Evolutionary conservation across 768 basidiomycete species (phyloP), one percentile per base, ranked within the genome.

Genomic region (Rhodotorula graminis): DNA sequence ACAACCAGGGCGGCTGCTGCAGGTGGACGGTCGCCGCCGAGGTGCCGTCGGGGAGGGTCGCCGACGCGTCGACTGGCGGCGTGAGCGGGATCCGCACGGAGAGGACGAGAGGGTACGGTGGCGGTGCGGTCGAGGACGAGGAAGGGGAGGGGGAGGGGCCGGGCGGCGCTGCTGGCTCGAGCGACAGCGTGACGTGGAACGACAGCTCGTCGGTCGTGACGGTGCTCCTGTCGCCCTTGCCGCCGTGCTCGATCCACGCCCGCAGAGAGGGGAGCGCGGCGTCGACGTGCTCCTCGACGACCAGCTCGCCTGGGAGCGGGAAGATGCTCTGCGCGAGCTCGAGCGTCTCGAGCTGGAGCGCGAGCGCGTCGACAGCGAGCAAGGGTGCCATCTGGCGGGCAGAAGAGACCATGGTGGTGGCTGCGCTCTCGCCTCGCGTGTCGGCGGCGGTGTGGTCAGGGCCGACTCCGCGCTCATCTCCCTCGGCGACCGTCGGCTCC

Each of bases 301-400:
- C 52, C 8, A 81, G 68, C 63, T 82, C 81, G 33, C 72, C 69
- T 8, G 67, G 69, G 10, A 33, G 21, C 29, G 69, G 67, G 53
- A 65, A 46, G 18, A 56, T 53, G 37, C 37, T 29, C 27, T 44
- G 27, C 16, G 19, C 33, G 5, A 65, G 53, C 49, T 53, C 44
- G 37, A 55, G 19, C 33, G 64, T 49, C 18, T 64, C 49, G 33
- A 53, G 50, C 27, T 49, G 49, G 5, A 50, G 25, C 4, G 37
- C 37, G 63, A 64, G 63, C 47, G 25, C 14, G 3, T 15, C 23
- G 2, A 27, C 31, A 0, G 37, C 21, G 7, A 49, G 23, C 9
- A 53, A 27, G 0, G 33, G 50, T 0, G 52, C 29, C 49, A 64
- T 50, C 14, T 46, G 8, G 18, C 44, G 44, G 3, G 14, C 44